These are phyloP conservation scores for Beauveria sp. DNA, from an alignment of 2,329 filamentous ascomycete genomes.

Conservation along the genomic window DNA sequence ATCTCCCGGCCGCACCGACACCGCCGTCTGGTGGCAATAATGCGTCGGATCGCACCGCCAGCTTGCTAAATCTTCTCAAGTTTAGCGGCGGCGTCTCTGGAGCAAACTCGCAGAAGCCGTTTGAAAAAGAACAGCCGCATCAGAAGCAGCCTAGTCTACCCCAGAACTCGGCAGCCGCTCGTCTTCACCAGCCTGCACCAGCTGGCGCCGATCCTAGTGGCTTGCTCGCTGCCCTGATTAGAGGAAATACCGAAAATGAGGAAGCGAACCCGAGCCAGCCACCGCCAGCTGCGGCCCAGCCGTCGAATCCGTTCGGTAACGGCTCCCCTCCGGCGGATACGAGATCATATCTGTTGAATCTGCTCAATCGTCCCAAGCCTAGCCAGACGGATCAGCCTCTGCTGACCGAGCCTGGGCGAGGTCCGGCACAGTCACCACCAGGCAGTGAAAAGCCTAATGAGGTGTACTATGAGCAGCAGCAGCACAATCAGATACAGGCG, in stretches of 20 bases:
- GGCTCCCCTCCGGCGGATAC: slow-evolving; percentile 58
- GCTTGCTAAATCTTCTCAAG: slow-evolving; percentile 54
- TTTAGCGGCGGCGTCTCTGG: slow-evolving; percentile 38
- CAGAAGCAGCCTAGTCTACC: slow-evolving; percentile 12
- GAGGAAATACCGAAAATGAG: slow-evolving; percentile 45
- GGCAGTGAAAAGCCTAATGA: slow-evolving; percentile 28
- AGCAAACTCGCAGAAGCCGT: slow-evolving; percentile 19
- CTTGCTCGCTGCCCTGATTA: slow-evolving; percentile 53
- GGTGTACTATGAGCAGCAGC: slow-evolving; percentile 22
- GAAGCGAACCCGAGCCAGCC: slow-evolving; percentile 24
- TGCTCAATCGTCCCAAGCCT: slow-evolving; percentile 73
- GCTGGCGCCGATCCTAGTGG: slow-evolving; percentile 48
- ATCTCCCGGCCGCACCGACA: slow-evolving; percentile 45
- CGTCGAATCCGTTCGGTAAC: slow-evolving; percentile 35
- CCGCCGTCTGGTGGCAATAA: slow-evolving; percentile 30
- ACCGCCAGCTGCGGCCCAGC: slow-evolving; percentile 17
- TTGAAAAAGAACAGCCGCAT: slow-evolving; percentile 13
- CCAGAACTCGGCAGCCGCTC: slow-evolving; percentile 24
- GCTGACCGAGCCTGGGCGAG: slow-evolving; percentile 29
- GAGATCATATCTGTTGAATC: slow-evolving; percentile 76
- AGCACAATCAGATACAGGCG: slow-evolving; percentile 19
- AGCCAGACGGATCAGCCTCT: slow-evolving; percentile 44
- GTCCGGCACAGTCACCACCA: slow-evolving; percentile 38
- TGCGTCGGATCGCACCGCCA: slow-evolving; percentile 43
- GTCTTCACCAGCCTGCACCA: slow-evolving; percentile 51